Base-by-base conservation (phyloP, 345 rosid species). In the Kandelia obovata region DNA sequence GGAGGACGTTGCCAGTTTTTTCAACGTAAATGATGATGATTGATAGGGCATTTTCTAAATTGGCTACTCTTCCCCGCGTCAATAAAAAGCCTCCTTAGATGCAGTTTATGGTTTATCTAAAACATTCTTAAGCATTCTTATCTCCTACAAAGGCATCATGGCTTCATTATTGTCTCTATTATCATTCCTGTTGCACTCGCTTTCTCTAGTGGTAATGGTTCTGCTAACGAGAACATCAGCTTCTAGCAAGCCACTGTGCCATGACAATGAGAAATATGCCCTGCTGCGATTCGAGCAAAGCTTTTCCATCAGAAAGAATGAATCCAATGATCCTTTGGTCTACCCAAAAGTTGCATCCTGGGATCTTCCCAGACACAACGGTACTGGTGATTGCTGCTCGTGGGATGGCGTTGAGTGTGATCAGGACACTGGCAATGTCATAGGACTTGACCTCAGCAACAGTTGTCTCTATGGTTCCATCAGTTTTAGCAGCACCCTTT, bases 361-460 rank as follows among this genome's bases (percentile, higher is more conserved):
- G 73, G 11, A 31, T 5, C 32, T 31, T 4, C 13, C 21, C 0
- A 49, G 68, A 47, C 20, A 16, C 19, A 52, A 27, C 5, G 32
- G 7, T 63, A 39, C 13, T 0, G 11, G 46, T 11, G 69, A 71
- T 56, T 71, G 64, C n/a, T 71, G 75, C 64, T 43, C 11, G 5
- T 69, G 81, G 77, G 74, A 72, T 47, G 77, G 74, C 4, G 46
- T 66, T 30, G 67, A 68, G 43, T 68, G 70, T 4, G 66, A 72
- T 49, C 1, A 4, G 27, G 0, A 19, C 23, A 13, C 55, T 11
- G 46, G 57, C 43, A 65, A 64, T 64, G 30, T 66, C 25, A 61
- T 66, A 15, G 35, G 60, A 28, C 68, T 65, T 58, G 61, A 69
- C 26, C 70, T 53, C 30, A 51, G 71, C 6, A 37, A 58, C 61